Evolutionary conservation across 192 early-diverging fungal species (phyloP).

Genomic region (Funneliformis mosseae): DNA sequence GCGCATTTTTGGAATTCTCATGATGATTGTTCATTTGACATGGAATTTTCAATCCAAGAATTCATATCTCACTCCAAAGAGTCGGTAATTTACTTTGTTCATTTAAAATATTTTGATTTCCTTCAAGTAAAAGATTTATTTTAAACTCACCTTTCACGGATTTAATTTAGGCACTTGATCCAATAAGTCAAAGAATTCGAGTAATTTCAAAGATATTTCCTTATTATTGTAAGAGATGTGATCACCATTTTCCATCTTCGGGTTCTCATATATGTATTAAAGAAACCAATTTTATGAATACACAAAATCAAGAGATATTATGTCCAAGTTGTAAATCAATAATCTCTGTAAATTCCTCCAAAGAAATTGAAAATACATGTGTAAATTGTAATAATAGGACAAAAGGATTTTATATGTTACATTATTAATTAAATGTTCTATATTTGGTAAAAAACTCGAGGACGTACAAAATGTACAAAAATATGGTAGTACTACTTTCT

Average conservation of each 20-base stretch:
- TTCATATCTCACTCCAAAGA: neutral
- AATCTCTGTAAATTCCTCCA: neutral
- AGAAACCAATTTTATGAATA: neutral
- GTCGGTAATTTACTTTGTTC: neutral
- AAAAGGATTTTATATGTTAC: no score
- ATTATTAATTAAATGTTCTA: neutral
- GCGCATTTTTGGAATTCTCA: neutral
- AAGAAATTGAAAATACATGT: slow-evolving; percentile 1
- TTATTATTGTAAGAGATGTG: neutral
- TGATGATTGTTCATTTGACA: neutral
- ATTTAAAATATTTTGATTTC: neutral
- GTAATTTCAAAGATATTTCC: neutral
- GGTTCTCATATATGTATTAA: neutral
- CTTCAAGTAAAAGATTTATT: neutral
- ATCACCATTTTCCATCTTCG: neutral
- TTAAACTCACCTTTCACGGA: neutral
- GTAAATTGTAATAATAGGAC: neutral
- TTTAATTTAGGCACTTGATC: neutral
- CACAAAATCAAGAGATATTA: neutral
- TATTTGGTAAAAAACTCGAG: neutral
- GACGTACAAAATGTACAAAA: no score
- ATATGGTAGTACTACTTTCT: no score
- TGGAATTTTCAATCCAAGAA: neutral
- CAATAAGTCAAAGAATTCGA: neutral
- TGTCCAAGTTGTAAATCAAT: neutral